Evolutionary conservation across 257 asterid species (phyloP).

Genomic region (Salvia rosmarinus): DNA sequence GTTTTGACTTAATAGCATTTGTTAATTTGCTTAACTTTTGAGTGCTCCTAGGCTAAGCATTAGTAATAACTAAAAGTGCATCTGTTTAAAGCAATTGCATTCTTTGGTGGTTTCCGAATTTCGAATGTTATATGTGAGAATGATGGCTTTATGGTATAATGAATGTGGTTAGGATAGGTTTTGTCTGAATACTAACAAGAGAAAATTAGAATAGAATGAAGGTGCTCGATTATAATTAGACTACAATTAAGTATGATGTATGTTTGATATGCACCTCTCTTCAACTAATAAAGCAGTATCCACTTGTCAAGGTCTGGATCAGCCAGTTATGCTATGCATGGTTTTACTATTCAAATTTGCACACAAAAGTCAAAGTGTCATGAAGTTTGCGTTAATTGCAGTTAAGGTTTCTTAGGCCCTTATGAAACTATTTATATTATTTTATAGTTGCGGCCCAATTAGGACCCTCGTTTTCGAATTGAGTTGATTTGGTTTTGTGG

Average conservation of each 20-base stretch:
- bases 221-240: slow-evolving; percentile 4
- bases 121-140: background rate
- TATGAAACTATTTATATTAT: too few relatives aligned
- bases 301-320: slow-evolving; percentile 43
- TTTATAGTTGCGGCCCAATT: too few relatives aligned
- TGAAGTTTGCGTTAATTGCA: slow-evolving; percentile 42
- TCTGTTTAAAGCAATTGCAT: too few relatives aligned
- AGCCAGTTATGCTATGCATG: slow-evolving; percentile 27
- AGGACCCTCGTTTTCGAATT: too few relatives aligned
- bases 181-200: background rate
- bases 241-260: slow-evolving; percentile 6
- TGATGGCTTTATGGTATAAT: slow-evolving; percentile 15
- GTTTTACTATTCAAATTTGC: slow-evolving; percentile 27
- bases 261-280: slow-evolving; percentile 13
- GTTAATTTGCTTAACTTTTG: background rate
- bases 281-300: background rate
- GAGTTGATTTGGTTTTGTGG: too few relatives aligned
- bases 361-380: slow-evolving; percentile 10
- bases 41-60: background rate
- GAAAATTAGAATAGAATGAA: slow-evolving; percentile 1
- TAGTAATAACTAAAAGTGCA: background rate
- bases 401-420: slow-evolving; percentile 25
- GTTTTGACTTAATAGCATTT: background rate
- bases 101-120: background rate
- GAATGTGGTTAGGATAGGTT: background rate